phyloP scores from a whole-genome alignment of 169 alveolate species.

The Neospora caninum region DNA sequence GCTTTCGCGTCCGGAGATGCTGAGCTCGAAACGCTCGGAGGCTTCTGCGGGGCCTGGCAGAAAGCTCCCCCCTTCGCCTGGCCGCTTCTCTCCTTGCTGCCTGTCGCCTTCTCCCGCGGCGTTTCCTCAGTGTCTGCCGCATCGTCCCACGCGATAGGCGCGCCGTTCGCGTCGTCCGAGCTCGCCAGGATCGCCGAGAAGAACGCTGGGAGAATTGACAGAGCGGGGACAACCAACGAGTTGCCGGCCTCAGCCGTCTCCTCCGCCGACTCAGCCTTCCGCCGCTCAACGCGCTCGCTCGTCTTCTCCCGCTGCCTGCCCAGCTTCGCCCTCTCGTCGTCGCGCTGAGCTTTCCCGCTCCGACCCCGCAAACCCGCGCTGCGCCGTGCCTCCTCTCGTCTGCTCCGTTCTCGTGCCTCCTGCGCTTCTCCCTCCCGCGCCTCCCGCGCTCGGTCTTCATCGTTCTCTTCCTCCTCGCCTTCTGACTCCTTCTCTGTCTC shows the following conservation, averaged over 20 bases:
- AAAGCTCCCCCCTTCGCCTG: too few relatives aligned
- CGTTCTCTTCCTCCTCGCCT: not conserved
- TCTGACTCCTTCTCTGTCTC: not conserved
- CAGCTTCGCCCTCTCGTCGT: not conserved
- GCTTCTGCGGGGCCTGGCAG: too few relatives aligned
- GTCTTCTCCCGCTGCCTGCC: not conserved
- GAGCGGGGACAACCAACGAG: not conserved
- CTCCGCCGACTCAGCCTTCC: too few relatives aligned
- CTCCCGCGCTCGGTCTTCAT: not conserved
- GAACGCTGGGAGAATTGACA: not conserved
- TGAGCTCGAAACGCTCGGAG: too few relatives aligned
- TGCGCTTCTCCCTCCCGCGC: not conserved
- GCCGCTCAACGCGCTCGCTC: too few relatives aligned
- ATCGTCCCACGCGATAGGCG: too few relatives aligned
- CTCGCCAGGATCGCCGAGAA: not conserved
- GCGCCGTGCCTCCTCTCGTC: not conserved
- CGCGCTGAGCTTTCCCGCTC: not conserved
- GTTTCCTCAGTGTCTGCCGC: too few relatives aligned
- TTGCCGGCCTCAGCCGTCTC: not conserved
- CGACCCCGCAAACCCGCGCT: not conserved
- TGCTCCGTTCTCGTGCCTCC: not conserved
- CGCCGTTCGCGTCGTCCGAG: not conserved
- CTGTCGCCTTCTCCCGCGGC: too few relatives aligned
- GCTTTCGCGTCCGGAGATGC: too few relatives aligned
- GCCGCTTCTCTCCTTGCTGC: too few relatives aligned